Conservation (phyloP, 106 monocot genomes). For the Dendrobium catenatum region DNA sequence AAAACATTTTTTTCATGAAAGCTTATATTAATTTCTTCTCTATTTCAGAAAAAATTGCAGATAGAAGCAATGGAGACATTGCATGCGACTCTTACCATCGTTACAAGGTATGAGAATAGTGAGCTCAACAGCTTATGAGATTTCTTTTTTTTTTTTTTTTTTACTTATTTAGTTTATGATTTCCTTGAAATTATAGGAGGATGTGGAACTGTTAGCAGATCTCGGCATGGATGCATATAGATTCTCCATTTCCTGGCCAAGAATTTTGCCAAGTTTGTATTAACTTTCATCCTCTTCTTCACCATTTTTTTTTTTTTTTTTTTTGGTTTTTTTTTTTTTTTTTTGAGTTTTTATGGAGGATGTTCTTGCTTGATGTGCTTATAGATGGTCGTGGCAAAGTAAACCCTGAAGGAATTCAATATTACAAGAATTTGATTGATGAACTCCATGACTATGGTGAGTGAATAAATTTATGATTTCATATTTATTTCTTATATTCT, state of each 20-base stretch:
- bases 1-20: too few species aligned
- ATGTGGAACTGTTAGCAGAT: conserved; percentile 7
- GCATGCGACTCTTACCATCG: conserved; percentile 38
- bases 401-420: conserved; percentile 8
- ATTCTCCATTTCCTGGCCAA: conserved; percentile 25
- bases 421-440: conserved; percentile 15
- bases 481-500: background rate
- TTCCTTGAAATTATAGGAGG: conserved; percentile 11
- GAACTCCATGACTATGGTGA: conserved; percentile 4
- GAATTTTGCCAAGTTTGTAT: conserved; percentile 18
- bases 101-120: conserved; percentile 26
- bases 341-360: background rate
- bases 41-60: conserved; percentile 20
- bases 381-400: background rate
- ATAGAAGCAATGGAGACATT: conserved; percentile 29
- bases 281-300: background rate
- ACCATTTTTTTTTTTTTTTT: background rate
- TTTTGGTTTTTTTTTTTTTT: background rate
- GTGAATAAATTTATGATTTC: background rate
- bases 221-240: conserved; percentile 18
- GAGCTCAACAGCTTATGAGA: too few species aligned
- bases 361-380: background rate
- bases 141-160: background rate
- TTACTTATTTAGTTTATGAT: background rate
- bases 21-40: too few species aligned